Evolutionary conservation across 768 basidiomycete species (phyloP).

Genomic region (Russula dissimulans): DNA sequence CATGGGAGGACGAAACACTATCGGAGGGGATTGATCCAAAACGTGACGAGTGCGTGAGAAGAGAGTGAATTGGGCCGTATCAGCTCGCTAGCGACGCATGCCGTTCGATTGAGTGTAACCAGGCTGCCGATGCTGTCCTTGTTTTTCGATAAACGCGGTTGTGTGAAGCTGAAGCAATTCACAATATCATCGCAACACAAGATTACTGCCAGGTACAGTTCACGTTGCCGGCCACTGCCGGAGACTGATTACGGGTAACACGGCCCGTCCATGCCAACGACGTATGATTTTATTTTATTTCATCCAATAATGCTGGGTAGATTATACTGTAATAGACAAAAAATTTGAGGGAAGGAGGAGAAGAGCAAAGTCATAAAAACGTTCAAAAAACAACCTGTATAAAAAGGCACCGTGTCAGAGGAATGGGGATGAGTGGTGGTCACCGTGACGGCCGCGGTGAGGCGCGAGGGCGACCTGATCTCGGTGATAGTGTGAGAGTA

Average conservation of each 20-base stretch:
- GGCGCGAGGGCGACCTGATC: not conserved
- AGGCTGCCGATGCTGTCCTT: not conserved
- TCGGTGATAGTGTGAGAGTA: conserved; percentile 5
- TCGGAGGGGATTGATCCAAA: not conserved
- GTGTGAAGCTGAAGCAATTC: not conserved
- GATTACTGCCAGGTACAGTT: too few species aligned
- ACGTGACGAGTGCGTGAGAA: not conserved
- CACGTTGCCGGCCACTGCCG: conserved; percentile 9
- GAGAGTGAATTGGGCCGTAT: not conserved
- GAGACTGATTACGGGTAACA: not conserved
- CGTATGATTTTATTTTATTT: too few species aligned
- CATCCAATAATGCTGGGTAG: too few species aligned
- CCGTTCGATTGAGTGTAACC: conserved; percentile 5
- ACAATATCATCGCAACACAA: too few species aligned
- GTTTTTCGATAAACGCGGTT: not conserved
- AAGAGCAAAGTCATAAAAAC: not conserved
- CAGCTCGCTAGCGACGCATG: not conserved
- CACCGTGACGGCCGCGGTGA: too few species aligned
- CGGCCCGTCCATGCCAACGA: not conserved
- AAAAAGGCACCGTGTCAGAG: not conserved
- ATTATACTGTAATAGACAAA: not conserved
- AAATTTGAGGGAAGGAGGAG: not conserved
- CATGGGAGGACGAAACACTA: not conserved
- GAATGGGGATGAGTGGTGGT: not conserved
- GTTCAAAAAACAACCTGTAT: not conserved